Percentiles rank a stretch among this genome's conserved stretches.
Conservation (phyloP, 176 grass and related monocot genomes). For the Ananas comosus region DNA sequence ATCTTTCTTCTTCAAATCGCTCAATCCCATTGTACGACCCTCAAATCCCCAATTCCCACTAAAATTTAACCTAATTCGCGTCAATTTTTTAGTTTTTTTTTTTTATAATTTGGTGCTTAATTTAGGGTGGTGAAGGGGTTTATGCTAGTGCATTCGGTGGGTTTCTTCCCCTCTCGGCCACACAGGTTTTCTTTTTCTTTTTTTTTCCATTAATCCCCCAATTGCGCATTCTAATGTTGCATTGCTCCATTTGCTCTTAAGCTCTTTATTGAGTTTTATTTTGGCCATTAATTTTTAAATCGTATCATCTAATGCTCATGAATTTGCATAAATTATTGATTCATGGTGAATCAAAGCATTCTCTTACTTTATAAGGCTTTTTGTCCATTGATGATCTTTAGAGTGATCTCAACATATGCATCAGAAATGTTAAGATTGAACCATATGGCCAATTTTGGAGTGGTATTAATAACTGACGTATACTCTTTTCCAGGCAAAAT, state of each 20-base stretch:
- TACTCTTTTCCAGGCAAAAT: slow-evolving; percentile 55
- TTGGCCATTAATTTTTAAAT: neutral
- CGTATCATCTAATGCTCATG: too few relatives aligned
- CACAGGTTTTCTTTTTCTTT: neutral
- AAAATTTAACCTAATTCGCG: neutral
- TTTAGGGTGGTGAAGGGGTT: slow-evolving; percentile 29
- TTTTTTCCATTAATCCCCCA: too few relatives aligned
- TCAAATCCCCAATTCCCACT: neutral
- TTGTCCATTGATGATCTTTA: too few relatives aligned
- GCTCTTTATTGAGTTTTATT: neutral
- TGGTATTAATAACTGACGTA: neutral
- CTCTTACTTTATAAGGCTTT: too few relatives aligned
- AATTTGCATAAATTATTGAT: too few relatives aligned
- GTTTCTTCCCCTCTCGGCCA: too few relatives aligned
- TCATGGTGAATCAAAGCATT: too few relatives aligned
- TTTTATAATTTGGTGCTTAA: slow-evolving; percentile 2
- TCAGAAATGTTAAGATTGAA: neutral
- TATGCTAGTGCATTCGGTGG: too few relatives aligned
- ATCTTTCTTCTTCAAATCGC: slow-evolving; percentile 46
- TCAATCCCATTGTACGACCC: slow-evolving; percentile 48
- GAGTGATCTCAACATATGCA: neutral
- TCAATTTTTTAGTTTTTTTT: too few relatives aligned
- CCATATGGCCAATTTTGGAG: neutral
- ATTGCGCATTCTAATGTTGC: too few relatives aligned
- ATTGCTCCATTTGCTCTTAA: too few relatives aligned